These are phyloP conservation scores for Teratosphaeriaceae sp. DNA, from an alignment of 2,329 filamentous ascomycete species.

Conservation along the genomic window DNA sequence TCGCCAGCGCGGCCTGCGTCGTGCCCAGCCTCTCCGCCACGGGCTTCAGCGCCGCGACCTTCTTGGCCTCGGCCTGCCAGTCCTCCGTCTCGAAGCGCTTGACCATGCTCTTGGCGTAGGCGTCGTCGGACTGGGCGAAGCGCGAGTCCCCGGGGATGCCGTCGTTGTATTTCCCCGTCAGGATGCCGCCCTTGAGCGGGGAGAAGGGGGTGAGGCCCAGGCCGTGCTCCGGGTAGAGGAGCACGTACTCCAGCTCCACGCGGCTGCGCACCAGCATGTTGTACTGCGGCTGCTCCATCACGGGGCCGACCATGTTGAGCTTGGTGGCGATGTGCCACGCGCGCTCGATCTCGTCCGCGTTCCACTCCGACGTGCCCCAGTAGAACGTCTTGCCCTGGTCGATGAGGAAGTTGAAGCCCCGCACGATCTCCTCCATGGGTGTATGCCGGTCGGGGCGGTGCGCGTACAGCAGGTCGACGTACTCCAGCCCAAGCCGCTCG, in stretches of 20 bases:
- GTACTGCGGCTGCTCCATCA: conserved; percentile 63
- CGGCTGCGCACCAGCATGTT: conserved; percentile 56
- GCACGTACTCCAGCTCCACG: conserved; percentile 57
- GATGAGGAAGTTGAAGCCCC: conserved; percentile 65
- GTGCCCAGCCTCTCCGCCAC: conserved; percentile 60
- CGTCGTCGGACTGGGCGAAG: conserved; percentile 25
- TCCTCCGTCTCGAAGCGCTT: conserved; percentile 37
- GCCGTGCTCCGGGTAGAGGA: conserved; percentile 54
- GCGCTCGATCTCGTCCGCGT: conserved; percentile 57
- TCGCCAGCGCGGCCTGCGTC: conserved; percentile 38
- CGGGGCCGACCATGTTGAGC: conserved; percentile 54
- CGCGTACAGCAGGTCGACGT: conserved; percentile 63
- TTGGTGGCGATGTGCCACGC: conserved; percentile 56
- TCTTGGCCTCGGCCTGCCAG: conserved; percentile 28
- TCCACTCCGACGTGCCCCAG: conserved; percentile 66
- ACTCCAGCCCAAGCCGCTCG: conserved; percentile 50
- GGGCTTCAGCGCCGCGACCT: conserved; percentile 44
- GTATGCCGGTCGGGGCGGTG: conserved; percentile 62
- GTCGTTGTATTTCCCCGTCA: conserved; percentile 63
- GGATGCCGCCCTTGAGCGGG: conserved; percentile 53
- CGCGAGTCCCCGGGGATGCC: conserved; percentile 48
- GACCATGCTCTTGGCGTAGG: conserved; percentile 52
- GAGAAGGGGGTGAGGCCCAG: conserved; percentile 59
- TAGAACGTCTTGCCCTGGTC: conserved; percentile 62
- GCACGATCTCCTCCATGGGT: conserved; percentile 64